Percentiles rank a stretch among this genome's conserved stretches.
Evolutionary conservation across 2,329 filamentous ascomycete species (phyloP).

Genomic region (Hypoxylon sp.): DNA sequence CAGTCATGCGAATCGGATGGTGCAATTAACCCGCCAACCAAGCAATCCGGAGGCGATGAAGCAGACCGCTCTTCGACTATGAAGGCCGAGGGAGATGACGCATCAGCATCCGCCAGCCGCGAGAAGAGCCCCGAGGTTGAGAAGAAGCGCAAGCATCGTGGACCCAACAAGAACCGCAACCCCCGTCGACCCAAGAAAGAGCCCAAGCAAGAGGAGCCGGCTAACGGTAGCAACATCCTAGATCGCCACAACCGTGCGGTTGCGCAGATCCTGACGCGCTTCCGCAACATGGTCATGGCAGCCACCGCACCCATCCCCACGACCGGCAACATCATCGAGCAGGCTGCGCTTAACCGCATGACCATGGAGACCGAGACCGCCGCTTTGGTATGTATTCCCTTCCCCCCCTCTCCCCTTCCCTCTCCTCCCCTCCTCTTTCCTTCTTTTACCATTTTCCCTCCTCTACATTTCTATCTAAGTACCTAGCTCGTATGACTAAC

Average conservation of each 20-base stretch:
- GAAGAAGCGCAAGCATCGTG: background rate
- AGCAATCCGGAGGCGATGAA: background rate
- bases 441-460: background rate
- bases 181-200: background rate
- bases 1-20: background rate
- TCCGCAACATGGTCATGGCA: conserved; percentile 60
- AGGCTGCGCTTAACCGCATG: conserved; percentile 59
- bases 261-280: conserved; percentile 62
- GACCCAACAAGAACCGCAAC: background rate
- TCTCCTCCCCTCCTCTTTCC: background rate
- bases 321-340: conserved; percentile 56
- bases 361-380: conserved; percentile 58
- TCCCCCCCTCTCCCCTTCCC: no score
- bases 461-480: background rate
- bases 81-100: background rate
- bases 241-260: conserved; percentile 63
- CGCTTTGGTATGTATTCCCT: conserved; percentile 54
- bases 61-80: background rate
- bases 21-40: background rate
- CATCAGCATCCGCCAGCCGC: background rate
- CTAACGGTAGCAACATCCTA: conserved; percentile 47
- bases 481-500: background rate
- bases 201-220: background rate
- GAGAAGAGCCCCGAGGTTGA: background rate
- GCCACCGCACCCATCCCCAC: conserved; percentile 56